Conservation (phyloP, 306 rosid genomes). For the Cucurbita ficifolia region DNA sequence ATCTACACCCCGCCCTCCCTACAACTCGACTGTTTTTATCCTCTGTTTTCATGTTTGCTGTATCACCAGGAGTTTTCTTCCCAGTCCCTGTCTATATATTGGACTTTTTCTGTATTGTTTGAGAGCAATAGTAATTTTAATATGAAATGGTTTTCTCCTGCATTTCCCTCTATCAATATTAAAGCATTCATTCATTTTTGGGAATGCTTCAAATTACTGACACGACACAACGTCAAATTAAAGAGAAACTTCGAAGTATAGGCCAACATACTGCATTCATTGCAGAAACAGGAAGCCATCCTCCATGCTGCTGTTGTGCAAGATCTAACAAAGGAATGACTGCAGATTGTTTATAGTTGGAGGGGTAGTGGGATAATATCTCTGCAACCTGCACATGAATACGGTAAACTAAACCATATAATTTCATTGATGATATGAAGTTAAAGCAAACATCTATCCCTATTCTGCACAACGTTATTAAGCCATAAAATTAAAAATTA, state of each 20-base stretch:
- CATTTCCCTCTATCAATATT: too few relatives aligned
- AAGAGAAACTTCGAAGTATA: constrained; percentile 1
- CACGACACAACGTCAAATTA: background rate
- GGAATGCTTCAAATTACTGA: background rate
- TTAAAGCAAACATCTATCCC: background rate
- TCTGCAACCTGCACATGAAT: constrained; percentile 48
- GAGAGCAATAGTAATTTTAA: too few relatives aligned
- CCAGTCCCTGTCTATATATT: too few relatives aligned
- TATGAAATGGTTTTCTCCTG: too few relatives aligned
- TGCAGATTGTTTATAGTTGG: constrained; percentile 97
- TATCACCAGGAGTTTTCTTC: too few relatives aligned
- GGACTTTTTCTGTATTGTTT: too few relatives aligned
- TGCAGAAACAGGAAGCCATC: constrained; percentile 98
- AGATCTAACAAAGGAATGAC: constrained; percentile 93
- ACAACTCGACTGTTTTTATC: background rate
- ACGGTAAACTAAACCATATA: constrained; percentile 2
- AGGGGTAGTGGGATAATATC: constrained; percentile 85
- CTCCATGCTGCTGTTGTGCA: constrained; percentile 99
- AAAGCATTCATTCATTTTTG: background rate
- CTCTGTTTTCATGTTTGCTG: too few relatives aligned
- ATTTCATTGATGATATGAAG: background rate
- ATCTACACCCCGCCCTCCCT: background rate
- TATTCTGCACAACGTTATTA: too few relatives aligned
- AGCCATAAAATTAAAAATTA: background rate
- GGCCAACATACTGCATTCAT: constrained; percentile 75